Evolutionary conservation across 2,329 filamentous ascomycete species (phyloP), one percentile per base, ranked within the genome.

Genomic region (Ophiostoma pallidulum): DNA sequence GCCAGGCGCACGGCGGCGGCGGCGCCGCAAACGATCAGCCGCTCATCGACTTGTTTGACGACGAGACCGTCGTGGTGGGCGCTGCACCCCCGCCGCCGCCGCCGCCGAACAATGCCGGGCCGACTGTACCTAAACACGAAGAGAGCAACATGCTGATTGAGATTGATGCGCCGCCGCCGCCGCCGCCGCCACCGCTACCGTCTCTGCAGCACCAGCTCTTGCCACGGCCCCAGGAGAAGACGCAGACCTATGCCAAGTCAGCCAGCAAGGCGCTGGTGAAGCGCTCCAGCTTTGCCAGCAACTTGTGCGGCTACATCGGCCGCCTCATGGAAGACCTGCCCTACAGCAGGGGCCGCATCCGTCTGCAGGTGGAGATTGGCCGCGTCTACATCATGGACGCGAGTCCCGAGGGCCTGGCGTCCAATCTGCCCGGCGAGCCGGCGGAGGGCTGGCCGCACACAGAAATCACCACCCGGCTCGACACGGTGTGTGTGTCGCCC

Each of bases 281-380:
- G 20, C 44, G 48, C 12, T 32, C 48, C 4, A 31, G n/a, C 1
- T 50, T 54, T 33, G 14, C 45, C 8, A 16, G 38, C 32, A 26
- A 39, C 7, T 36, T 57, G 4, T 50, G 19, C 37, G 28, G 20
- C 19, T 20, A 43, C 51, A 24, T 56, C 41, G 19, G 22, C 1
- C 48, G 32, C 4, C 41, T 60, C 8, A 35, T 59, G 8, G 38
- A 20, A 2, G 48, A 49, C 9, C 51, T 56, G 4, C 54, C 55
- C 4, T 59, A 56, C 40, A 39, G 51, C 8, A 37, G 44, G 8
- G 56, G 59, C 22, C 56, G 49, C n/a, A 33, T 62, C 12, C 45
- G 47, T 6, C 37, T 63, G 31, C 50, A 55, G 19, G 59, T 54
- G 0, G 60, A 62, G 9, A 45, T 64, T 9, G 62, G 62, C 3